These are phyloP conservation scores for Candida smagusa DNA, from an alignment of 1,139 yeast genomes.

Conservation along the genomic window DNA sequence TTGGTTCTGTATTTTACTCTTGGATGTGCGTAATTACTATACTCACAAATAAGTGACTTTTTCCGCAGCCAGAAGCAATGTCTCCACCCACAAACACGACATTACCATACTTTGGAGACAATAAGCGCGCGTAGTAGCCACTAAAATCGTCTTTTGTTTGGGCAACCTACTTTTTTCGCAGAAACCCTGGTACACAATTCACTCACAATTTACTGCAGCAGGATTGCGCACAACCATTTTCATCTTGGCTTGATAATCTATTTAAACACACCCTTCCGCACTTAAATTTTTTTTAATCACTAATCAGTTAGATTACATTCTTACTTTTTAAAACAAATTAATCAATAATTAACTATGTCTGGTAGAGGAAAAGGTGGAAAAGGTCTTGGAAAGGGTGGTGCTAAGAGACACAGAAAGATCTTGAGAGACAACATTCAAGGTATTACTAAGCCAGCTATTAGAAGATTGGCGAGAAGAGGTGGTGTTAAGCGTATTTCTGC, in stretches of 20 bases:
- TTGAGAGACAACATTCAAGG: constrained; percentile 99
- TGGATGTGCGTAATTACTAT: neutral
- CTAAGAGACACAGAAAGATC: constrained; percentile 99
- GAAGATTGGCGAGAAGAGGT: constrained; percentile 99
- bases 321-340: constrained; percentile 5
- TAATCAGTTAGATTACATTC: constrained; percentile 6
- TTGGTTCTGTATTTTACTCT: neutral
- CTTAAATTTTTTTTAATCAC: constrained; percentile 6
- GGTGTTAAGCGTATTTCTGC: constrained; percentile 99
- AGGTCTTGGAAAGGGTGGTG: constrained; percentile 99
- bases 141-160: neutral
- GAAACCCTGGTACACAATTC: neutral
- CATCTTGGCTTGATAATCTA: neutral
- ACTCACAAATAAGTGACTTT: neutral
- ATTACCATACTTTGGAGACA: neutral
- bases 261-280: constrained; percentile 8
- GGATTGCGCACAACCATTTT: neutral
- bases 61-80: neutral
- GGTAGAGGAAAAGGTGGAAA: constrained; percentile 99
- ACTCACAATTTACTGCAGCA: neutral
- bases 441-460: constrained; percentile 98
- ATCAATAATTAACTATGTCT: constrained; percentile 57
- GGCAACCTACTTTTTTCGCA: neutral
- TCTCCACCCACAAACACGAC: neutral
- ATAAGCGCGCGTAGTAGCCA: neutral